These are phyloP conservation scores for Pleurotus tuoliensis DNA, from an alignment of 768 basidiomycete genomes.

Conservation along the genomic window DNA sequence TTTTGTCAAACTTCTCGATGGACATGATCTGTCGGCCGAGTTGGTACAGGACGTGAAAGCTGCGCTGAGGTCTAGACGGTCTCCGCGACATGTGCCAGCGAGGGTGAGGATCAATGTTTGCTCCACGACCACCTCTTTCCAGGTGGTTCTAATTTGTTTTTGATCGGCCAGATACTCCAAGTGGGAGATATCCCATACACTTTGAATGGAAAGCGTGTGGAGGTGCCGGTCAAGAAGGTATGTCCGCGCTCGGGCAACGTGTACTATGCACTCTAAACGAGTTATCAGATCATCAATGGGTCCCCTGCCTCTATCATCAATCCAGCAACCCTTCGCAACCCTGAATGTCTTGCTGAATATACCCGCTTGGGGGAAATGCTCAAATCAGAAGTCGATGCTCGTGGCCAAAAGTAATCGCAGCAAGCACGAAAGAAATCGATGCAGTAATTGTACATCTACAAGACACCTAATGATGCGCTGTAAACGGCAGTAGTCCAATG, in stretches of 20 bases:
- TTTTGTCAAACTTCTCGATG: slow-evolving; percentile 63
- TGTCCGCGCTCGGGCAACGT: slow-evolving; percentile 15
- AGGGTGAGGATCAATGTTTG: slow-evolving; percentile 38
- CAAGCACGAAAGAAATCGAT: too few species aligned
- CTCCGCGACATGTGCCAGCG: slow-evolving; percentile 75
- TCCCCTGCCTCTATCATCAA: slow-evolving; percentile 66
- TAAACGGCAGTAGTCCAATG: background rate
- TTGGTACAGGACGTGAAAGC: slow-evolving; percentile 54
- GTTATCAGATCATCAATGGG: slow-evolving; percentile 70
- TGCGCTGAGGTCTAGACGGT: slow-evolving; percentile 60
- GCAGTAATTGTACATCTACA: too few species aligned
- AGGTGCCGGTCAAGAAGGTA: slow-evolving; percentile 76
- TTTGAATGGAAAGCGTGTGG: slow-evolving; percentile 76
- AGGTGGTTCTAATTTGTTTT: slow-evolving; percentile 5
- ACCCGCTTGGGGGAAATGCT: slow-evolving; percentile 46
- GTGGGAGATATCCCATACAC: slow-evolving; percentile 74
- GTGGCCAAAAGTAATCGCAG: slow-evolving; percentile 15
- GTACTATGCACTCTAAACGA: slow-evolving; percentile 13
- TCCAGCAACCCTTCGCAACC: slow-evolving; percentile 68
- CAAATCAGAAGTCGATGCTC: slow-evolving; percentile 34
- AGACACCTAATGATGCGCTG: background rate
- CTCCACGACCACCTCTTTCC: background rate
- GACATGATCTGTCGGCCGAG: slow-evolving; percentile 42
- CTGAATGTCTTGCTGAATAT: slow-evolving; percentile 65
- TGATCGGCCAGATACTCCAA: slow-evolving; percentile 54